These are phyloP conservation scores for Miscanthus lutarioriparius DNA, from an alignment of 176 grass and related monocot genomes.

Conservation along the genomic window DNA sequence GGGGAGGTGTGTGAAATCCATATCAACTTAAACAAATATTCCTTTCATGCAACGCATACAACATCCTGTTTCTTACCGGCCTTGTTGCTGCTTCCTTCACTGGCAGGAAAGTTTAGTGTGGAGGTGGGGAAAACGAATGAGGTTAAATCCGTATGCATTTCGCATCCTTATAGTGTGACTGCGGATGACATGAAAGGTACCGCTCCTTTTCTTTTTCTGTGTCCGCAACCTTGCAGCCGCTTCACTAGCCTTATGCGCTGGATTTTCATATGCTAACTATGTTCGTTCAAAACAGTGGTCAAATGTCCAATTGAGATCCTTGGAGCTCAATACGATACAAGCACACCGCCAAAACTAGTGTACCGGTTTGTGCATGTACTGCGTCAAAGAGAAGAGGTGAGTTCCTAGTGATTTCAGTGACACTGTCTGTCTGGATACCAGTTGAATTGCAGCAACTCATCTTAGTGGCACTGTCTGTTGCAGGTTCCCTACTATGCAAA, in stretches of 20 bases:
- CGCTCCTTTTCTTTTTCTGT: not conserved
- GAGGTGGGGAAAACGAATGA: conserved; percentile 26
- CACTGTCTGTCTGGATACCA: not conserved
- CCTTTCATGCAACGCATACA: too few relatives aligned
- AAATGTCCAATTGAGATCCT: conserved; percentile 40
- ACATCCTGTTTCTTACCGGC: too few relatives aligned
- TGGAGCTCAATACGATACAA: conserved; percentile 1
- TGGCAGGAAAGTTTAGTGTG: conserved; percentile 23
- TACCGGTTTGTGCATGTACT: not conserved
- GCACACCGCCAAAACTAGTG: conserved; percentile 2
- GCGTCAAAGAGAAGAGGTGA: not conserved
- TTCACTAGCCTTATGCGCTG: too few relatives aligned
- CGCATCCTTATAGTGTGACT: conserved; percentile 29
- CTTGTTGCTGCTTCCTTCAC: not conserved
- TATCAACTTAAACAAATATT: too few relatives aligned
- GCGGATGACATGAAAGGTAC: conserved; percentile 34
- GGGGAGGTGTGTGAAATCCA: conserved; percentile 32
- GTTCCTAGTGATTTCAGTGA: not conserved
- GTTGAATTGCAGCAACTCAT: not conserved
- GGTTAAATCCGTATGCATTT: conserved; percentile 8
- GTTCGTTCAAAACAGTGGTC: conserved; percentile 7
- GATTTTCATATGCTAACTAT: not conserved
- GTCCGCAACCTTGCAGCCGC: too few relatives aligned
- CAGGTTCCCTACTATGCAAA: conserved; percentile 40
- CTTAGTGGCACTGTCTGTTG: not conserved